A percentile compares a stretch with the other conserved stretches of the same genome.
phyloP scores from a whole-genome alignment of 176 grass and related monocot species.

The Bonia amplexicaulis region DNA sequence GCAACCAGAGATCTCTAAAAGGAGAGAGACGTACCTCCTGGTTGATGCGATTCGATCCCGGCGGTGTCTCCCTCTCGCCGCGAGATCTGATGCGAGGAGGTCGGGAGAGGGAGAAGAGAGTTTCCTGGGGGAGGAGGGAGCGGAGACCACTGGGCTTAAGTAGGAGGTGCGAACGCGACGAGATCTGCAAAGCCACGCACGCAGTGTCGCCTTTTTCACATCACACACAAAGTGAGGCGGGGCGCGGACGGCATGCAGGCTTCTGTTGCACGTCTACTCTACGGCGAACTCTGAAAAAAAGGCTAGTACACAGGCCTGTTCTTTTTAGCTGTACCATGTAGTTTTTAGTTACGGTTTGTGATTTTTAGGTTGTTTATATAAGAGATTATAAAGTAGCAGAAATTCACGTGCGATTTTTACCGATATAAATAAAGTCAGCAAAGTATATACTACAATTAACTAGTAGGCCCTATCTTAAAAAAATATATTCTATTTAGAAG shows the following conservation, averaged over 20 bases:
- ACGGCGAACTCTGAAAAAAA: too few relatives aligned
- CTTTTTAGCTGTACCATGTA: too few relatives aligned
- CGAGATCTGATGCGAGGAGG: conserved; percentile 8
- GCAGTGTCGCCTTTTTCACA: neutral
- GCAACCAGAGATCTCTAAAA: neutral
- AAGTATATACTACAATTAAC: too few relatives aligned
- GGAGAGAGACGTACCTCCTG: neutral
- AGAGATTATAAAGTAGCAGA: too few relatives aligned
- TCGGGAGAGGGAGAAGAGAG: neutral
- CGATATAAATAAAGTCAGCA: too few relatives aligned
- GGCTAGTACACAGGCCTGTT: too few relatives aligned
- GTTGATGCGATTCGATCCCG: neutral
- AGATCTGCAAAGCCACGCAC: neutral
- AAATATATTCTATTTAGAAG: too few relatives aligned
- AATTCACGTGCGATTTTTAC: too few relatives aligned
- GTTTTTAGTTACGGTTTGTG: too few relatives aligned
- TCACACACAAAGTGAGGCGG: neutral
- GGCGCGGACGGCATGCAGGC: neutral
- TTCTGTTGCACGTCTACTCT: neutral
- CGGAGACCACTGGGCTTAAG: neutral
- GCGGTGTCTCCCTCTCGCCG: neutral
- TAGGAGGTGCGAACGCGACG: neutral
- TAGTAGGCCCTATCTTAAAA: too few relatives aligned
- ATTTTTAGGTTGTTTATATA: too few relatives aligned
- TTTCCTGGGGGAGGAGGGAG: neutral